phyloP scores from a whole-genome alignment of 1,284 basidiomycete species.

The Chalciporus sp. region DNA sequence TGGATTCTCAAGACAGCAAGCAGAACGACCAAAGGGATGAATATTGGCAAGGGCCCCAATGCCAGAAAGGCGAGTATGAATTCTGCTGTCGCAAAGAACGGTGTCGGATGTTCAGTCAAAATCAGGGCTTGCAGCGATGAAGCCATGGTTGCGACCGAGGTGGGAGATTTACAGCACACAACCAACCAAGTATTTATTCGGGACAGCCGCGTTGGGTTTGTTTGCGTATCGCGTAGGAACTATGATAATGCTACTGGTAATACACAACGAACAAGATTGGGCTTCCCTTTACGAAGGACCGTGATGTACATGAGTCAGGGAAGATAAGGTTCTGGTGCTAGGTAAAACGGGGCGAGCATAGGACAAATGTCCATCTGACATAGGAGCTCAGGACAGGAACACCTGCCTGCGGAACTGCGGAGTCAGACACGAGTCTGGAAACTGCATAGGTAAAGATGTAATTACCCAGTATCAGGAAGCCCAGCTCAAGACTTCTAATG shows the following conservation, averaged over 20 bases:
- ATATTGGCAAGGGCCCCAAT: constrained; percentile 50
- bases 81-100: constrained; percentile 40
- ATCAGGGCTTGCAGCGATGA: constrained; percentile 28
- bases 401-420: neutral
- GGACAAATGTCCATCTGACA: neutral
- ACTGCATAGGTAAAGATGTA: neutral
- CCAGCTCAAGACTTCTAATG: neutral
- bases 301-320: too few relatives aligned
- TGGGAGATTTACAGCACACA: neutral
- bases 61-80: constrained; percentile 46
- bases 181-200: constrained; percentile 21
- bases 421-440: constrained; percentile 7
- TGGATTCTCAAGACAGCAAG: constrained; percentile 55
- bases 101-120: constrained; percentile 24
- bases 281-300: too few relatives aligned
- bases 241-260: too few relatives aligned
- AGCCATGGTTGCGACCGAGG: constrained; percentile 19
- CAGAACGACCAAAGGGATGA: constrained; percentile 51
- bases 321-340: too few relatives aligned
- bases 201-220: constrained; percentile 21
- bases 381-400: neutral
- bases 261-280: too few relatives aligned
- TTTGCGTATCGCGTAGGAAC: constrained; percentile 15
- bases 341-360: too few relatives aligned
- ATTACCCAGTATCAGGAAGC: constrained; percentile 8